Percentiles rank a stretch among this genome's conserved stretches.
Conservation (phyloP, 768 basidiomycete genomes). For the Lanmaoa pseudosensibilis region DNA sequence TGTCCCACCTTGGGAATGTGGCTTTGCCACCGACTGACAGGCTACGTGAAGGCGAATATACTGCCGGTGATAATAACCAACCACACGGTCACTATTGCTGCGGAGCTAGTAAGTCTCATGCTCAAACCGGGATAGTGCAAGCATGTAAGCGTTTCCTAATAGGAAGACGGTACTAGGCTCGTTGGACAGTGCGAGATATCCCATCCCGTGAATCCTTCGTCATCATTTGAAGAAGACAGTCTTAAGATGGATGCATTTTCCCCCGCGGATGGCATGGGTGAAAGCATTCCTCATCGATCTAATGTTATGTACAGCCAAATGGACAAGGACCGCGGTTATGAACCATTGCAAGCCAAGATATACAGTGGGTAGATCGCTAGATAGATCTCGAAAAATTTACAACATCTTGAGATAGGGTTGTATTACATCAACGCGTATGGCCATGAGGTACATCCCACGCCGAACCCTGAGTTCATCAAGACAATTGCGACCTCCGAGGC, state of each 20-base stretch:
- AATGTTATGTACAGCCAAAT: conserved; percentile 68
- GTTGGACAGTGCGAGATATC: conserved; percentile 95
- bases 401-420: conserved; percentile 47
- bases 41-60: conserved; percentile 60
- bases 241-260: conserved; percentile 40
- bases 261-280: conserved; percentile 56
- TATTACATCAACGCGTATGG: conserved; percentile 92
- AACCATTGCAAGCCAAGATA: conserved; percentile 60
- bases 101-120: conserved; percentile 60
- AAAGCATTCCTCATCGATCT: conserved; percentile 43
- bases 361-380: conserved; percentile 48
- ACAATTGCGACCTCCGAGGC: conserved; percentile 60
- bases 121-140: conserved; percentile 52
- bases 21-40: conserved; percentile 12
- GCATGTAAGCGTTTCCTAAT: conserved; percentile 8
- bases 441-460: conserved; percentile 86
- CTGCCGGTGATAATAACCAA: conserved; percentile 91
- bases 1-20: conserved; percentile 17
- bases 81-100: conserved; percentile 94
- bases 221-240: conserved; percentile 31
- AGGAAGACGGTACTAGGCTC: conserved; percentile 76
- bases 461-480: conserved; percentile 77
- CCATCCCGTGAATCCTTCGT: conserved; percentile 58
- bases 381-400: conserved; percentile 13
- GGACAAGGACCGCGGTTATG: conserved; percentile 50